A percentile compares a stretch with the other conserved stretches of the same genome.
phyloP scores from a whole-genome alignment of 2,329 filamentous ascomycete species.

The Aspergillus versicolor region DNA sequence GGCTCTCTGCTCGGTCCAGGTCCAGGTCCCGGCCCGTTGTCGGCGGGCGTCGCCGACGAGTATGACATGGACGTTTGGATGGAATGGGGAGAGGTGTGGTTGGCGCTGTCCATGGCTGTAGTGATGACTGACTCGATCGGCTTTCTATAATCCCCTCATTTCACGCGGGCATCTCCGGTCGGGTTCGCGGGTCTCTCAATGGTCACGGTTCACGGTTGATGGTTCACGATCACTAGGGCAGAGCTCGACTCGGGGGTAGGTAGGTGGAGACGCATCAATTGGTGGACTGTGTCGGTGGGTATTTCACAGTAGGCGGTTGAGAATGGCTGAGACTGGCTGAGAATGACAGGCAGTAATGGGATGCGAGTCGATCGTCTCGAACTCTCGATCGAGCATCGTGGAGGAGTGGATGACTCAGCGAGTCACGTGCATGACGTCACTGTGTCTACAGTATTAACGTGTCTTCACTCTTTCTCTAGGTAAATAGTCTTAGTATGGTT shows the following conservation, averaged over 20 bases:
- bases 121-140: background rate
- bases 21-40: conserved; percentile 5
- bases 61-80: conserved; percentile 30
- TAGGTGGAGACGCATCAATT: background rate
- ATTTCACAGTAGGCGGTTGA: background rate
- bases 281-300: background rate
- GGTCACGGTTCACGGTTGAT: no score
- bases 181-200: background rate
- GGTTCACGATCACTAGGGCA: background rate
- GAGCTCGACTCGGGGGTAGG: background rate
- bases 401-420: background rate
- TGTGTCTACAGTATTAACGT: no score
- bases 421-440: background rate
- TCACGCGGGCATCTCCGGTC: background rate
- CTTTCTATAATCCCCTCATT: background rate
- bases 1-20: no score
- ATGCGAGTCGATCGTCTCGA: no score
- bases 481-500: no score
- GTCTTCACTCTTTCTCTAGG: no score
- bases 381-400: no score
- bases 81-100: conserved; percentile 29
- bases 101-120: background rate
- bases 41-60: conserved; percentile 27
- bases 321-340: no score
- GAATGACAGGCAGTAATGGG: background rate